Evolutionary conservation across 2,329 filamentous ascomycete species (phyloP), one percentile per base, ranked within the genome.

Genomic region (Emericellopsis cladophorae): DNA sequence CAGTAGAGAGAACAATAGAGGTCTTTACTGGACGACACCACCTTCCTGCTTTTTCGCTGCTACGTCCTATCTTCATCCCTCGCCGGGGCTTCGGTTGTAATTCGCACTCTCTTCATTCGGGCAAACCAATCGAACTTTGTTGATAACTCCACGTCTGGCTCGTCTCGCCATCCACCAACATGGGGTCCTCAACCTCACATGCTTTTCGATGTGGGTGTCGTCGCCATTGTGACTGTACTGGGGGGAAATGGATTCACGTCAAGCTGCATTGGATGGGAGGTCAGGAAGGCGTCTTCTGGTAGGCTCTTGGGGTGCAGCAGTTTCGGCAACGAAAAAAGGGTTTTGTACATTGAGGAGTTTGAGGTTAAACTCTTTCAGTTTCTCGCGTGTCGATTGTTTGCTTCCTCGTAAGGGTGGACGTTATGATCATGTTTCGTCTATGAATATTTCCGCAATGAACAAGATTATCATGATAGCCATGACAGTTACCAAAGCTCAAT

Each of bases 41-140:
- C 50, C 48, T 54, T 56, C 50, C 55, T 55, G 49, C 51, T 55
- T 54, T 50, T 57, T 54, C 55, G 53, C 51, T 61, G 56, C 60
- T 58, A 60, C 59, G 61, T 61, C 59, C 56, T 58, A 51, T 52
- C 40, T 41, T 37, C 36, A 54, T 61, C 59, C 55, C 56, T 55
- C 49, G 49, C 49, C 62, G 60, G 65, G 62, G 65, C 65, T 63
- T 70, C 66, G 70, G 67, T 72, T 74, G 70, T 74, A 71, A 67
- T 67, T 70, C 66, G 61, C 67, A 67, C 68, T 66, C 60, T 66
- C 65, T 67, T 29, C 26, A 29, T 29, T 68, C 59, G 61, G 57
- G 64, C 61, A 64, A 67, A 64, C 59, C 61, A 71, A 70, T 69
- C 70, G 70, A 73, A 69, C 62, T 66, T 62, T 67, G 64, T 70